Percentiles rank a stretch among this genome's conserved stretches.
These are phyloP conservation scores for Pleurotus pulmonarius DNA, from an alignment of 768 basidiomycete species.

Conservation along the genomic window DNA sequence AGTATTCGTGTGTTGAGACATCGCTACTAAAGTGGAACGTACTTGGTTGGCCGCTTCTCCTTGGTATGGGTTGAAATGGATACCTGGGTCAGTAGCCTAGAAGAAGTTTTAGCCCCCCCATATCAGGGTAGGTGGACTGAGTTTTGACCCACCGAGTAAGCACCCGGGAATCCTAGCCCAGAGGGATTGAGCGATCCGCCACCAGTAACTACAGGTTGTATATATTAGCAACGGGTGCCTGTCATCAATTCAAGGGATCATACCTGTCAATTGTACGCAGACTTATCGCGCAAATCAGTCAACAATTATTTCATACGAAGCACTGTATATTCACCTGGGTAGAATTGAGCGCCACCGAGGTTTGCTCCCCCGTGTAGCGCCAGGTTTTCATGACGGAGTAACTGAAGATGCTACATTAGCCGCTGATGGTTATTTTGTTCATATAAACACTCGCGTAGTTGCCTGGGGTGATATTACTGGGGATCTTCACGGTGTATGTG, in stretches of 20 bases:
- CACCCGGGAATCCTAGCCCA: conserved; percentile 33
- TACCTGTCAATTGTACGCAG: conserved; percentile 33
- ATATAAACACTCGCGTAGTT: conserved; percentile 24
- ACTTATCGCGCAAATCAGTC: conserved; percentile 14
- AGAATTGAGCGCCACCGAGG: conserved; percentile 34
- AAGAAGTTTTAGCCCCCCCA: not conserved
- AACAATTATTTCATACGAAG: not conserved
- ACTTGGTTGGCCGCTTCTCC: conserved; percentile 32
- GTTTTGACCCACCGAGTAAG: conserved; percentile 23
- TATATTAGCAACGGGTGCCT: not conserved
- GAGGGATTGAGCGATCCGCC: conserved; percentile 32
- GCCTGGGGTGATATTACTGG: conserved; percentile 32
- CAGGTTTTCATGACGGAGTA: conserved; percentile 36
- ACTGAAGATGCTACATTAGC: conserved; percentile 11
- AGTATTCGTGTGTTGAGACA: conserved; percentile 12
- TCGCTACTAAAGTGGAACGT: not conserved
- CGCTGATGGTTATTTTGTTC: not conserved
- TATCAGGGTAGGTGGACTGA: not conserved
- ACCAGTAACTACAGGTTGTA: conserved; percentile 22
- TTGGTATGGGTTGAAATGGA: conserved; percentile 31
- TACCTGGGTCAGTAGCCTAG: conserved; percentile 30
- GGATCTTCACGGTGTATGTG: conserved; percentile 32
- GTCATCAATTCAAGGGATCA: not conserved
- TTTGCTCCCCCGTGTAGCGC: conserved; percentile 30
- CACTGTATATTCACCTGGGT: conserved; percentile 20